Evolutionary conservation across 192 early-diverging fungal genomes (phyloP).

Genomic region (Coemansia sp.): DNA sequence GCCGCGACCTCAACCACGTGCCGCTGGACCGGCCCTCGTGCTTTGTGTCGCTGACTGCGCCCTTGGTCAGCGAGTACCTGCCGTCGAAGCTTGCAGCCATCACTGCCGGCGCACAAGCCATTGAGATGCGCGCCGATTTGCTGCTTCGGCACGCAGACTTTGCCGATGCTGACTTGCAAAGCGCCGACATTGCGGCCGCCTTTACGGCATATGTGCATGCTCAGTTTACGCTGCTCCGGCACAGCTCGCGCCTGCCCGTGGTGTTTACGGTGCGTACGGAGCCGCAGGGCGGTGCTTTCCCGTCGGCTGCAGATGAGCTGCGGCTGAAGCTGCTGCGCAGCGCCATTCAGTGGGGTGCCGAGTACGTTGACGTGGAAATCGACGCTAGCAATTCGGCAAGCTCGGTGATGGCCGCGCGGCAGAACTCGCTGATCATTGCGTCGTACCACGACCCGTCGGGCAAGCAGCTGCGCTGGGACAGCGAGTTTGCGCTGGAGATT

Average conservation of each 20-base stretch:
- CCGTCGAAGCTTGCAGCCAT: constrained; percentile 59
- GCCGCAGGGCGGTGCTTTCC: constrained; percentile 85
- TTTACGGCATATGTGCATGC: constrained; percentile 66
- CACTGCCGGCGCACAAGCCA: constrained; percentile 77
- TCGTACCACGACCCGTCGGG: constrained; percentile 86
- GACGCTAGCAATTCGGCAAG: background rate
- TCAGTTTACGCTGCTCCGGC: constrained; percentile 76
- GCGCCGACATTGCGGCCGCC: constrained; percentile 11
- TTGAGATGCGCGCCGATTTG: constrained; percentile 93
- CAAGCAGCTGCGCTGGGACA: constrained; percentile 36
- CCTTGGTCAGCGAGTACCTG: constrained; percentile 57
- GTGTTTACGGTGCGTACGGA: constrained; percentile 91
- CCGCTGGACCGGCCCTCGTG: constrained; percentile 56
- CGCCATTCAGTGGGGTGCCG: constrained; percentile 85
- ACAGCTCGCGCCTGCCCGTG: constrained; percentile 69
- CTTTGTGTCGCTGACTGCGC: constrained; percentile 86
- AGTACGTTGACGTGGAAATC: constrained; percentile 90
- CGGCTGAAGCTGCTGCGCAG: constrained; percentile 64
- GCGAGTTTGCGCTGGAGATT: constrained; percentile 38
- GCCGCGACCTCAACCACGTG: constrained; percentile 37
- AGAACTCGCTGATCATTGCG: constrained; percentile 69
- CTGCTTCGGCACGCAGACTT: constrained; percentile 55
- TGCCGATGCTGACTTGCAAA: constrained; percentile 19
- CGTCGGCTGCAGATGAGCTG: constrained; percentile 56
- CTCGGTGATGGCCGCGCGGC: constrained; percentile 21